phyloP scores from a whole-genome alignment of 768 basidiomycete genomes.

The Pleurotus cornucopiae region DNA sequence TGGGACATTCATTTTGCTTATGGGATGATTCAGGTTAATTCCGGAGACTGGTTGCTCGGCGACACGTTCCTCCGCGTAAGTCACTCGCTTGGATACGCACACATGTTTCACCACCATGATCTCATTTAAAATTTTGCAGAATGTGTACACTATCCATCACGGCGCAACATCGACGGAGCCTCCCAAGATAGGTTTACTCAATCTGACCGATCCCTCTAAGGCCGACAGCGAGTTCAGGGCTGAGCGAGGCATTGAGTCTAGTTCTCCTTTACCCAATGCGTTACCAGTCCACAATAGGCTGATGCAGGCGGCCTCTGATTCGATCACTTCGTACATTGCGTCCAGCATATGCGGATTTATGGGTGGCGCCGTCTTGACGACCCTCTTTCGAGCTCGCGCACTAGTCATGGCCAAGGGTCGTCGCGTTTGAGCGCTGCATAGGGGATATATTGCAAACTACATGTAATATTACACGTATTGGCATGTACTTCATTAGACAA shows the following conservation, averaged over 20 bases:
- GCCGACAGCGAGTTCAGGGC: slow-evolving; percentile 35
- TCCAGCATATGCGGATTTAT: slow-evolving; percentile 14
- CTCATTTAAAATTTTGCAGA: slow-evolving; percentile 28
- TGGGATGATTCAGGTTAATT: slow-evolving; percentile 22
- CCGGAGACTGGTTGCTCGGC: slow-evolving; percentile 61
- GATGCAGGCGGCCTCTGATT: slow-evolving; percentile 2
- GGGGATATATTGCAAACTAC: neutral
- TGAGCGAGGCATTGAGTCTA: slow-evolving; percentile 37
- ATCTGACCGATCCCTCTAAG: slow-evolving; percentile 32
- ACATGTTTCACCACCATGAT: slow-evolving; percentile 3
- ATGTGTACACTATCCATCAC: slow-evolving; percentile 50
- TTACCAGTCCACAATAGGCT: neutral
- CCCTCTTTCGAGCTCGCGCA: slow-evolving; percentile 7
- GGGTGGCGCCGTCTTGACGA: slow-evolving; percentile 11
- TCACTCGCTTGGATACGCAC: slow-evolving; percentile 7
- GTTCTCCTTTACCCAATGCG: slow-evolving; percentile 2
- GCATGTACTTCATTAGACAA: too few relatives aligned
- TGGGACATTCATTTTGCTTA: neutral
- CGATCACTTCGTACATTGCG: slow-evolving; percentile 2
- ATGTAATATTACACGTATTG: too few relatives aligned
- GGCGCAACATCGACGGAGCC: slow-evolving; percentile 31
- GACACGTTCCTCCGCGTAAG: slow-evolving; percentile 52
- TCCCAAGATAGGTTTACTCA: slow-evolving; percentile 42
- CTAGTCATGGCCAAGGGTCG: neutral
- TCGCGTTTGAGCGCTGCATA: neutral